Conservation (phyloP, 352 stramenopile species). For the Phytophthora sp. region DNA sequence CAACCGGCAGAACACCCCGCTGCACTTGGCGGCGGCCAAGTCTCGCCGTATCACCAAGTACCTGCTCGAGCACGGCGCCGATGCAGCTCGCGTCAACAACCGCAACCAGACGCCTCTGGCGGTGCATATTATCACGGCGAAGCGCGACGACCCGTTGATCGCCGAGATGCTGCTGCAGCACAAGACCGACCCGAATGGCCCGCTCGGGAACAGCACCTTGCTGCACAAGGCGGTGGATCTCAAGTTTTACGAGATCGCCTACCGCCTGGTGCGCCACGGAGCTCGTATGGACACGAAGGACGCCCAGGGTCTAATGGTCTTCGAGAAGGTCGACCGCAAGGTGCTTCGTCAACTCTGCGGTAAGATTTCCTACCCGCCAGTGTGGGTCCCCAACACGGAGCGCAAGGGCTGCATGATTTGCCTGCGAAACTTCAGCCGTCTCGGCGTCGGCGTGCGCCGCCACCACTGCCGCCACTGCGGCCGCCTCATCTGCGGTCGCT, state of each 20-base stretch:
- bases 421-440: slow-evolving; percentile 66
- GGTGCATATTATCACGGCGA: slow-evolving; percentile 81
- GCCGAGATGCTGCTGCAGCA: slow-evolving; percentile 82
- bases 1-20: slow-evolving; percentile 74
- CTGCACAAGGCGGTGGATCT: slow-evolving; percentile 81
- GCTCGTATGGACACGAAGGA: slow-evolving; percentile 81
- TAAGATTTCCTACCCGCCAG: slow-evolving; percentile 80
- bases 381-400: slow-evolving; percentile 83
- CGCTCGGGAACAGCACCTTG: slow-evolving; percentile 68
- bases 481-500: slow-evolving; percentile 79
- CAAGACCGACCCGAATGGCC: slow-evolving; percentile 73
- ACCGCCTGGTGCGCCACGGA: slow-evolving; percentile 78
- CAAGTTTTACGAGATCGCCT: slow-evolving; percentile 75
- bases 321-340: slow-evolving; percentile 83
- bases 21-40: slow-evolving; percentile 82
- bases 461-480: slow-evolving; percentile 90
- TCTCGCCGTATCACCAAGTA: slow-evolving; percentile 87
- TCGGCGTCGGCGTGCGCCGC: slow-evolving; percentile 69
- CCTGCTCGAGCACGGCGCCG: slow-evolving; percentile 73
- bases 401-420: slow-evolving; percentile 84
- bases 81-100: slow-evolving; percentile 66
- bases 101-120: slow-evolving; percentile 77
- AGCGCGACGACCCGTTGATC: slow-evolving; percentile 78
- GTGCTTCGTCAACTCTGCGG: slow-evolving; percentile 72
- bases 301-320: slow-evolving; percentile 77